Evolutionary conservation across 768 basidiomycete species (phyloP).

Genomic region (Nevesoporus exiguus): DNA sequence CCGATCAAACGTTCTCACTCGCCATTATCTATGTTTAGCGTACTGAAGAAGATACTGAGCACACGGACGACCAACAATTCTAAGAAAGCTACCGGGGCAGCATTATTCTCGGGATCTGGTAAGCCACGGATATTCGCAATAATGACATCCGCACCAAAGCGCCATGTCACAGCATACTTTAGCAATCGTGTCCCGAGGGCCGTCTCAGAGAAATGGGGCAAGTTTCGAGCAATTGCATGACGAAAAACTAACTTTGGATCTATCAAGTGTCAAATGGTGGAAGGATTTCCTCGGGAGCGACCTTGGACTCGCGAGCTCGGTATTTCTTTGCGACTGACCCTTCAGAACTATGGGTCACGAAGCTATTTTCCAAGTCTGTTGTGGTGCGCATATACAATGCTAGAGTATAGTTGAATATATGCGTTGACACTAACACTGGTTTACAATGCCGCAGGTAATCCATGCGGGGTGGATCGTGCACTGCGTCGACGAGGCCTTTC

Average conservation of each 20-base stretch:
- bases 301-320: slow-evolving; percentile 11
- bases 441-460: slow-evolving; percentile 19
- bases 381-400: slow-evolving; percentile 20
- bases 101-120: slow-evolving; percentile 27
- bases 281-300: slow-evolving; percentile 10
- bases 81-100: not conserved
- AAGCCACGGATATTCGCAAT: not conserved
- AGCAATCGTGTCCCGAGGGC: slow-evolving; percentile 23
- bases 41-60: slow-evolving; percentile 8
- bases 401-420: slow-evolving; percentile 4
- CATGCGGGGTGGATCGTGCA: slow-evolving; percentile 32
- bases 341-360: slow-evolving; percentile 27
- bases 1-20: too few species aligned
- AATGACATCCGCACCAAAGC: not conserved
- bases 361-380: slow-evolving; percentile 26
- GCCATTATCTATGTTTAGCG: not conserved
- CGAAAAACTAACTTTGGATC: not conserved
- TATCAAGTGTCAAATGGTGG: slow-evolving; percentile 26
- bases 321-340: slow-evolving; percentile 32
- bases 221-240: not conserved
- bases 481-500: slow-evolving; percentile 26
- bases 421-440: not conserved
- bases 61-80: not conserved
- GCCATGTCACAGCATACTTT: slow-evolving; percentile 24
- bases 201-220: slow-evolving; percentile 25